phyloP scores from a whole-genome alignment of 495 filamentous ascomycete species.

The Hypomontagnella submonticulosa region DNA sequence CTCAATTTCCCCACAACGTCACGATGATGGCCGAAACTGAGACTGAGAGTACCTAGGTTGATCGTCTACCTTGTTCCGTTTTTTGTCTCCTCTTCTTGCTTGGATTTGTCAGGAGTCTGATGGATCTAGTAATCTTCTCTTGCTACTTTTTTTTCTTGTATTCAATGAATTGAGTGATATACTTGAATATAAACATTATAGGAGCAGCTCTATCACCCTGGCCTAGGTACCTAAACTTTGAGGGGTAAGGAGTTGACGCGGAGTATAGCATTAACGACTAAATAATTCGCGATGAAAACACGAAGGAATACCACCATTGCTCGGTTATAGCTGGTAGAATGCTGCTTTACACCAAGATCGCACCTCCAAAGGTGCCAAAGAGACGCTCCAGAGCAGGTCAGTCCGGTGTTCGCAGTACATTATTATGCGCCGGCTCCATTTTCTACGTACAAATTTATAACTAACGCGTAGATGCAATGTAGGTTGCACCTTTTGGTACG shows the following conservation, averaged over 20 bases:
- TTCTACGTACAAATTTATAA: slow-evolving; percentile 2
- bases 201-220: slow-evolving; percentile 11
- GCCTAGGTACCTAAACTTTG: slow-evolving; percentile 14
- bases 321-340: slow-evolving; percentile 50
- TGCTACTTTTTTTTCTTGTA: neutral
- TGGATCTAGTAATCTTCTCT: slow-evolving; percentile 7
- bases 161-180: neutral
- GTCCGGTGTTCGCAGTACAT: slow-evolving; percentile 37
- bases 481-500: slow-evolving; percentile 71
- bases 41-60: slow-evolving; percentile 6
- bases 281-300: neutral
- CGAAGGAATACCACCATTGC: slow-evolving; percentile 18
- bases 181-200: slow-evolving; percentile 14
- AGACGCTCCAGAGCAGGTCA: slow-evolving; percentile 70
- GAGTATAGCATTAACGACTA: slow-evolving; percentile 6
- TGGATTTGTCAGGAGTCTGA: slow-evolving; percentile 16
- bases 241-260: slow-evolving; percentile 23
- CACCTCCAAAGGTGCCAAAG: slow-evolving; percentile 69
- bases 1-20: slow-evolving; percentile 38
- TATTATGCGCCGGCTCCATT: slow-evolving; percentile 21
- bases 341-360: slow-evolving; percentile 68
- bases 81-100: slow-evolving; percentile 4
- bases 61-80: slow-evolving; percentile 22
- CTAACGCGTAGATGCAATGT: slow-evolving; percentile 35
- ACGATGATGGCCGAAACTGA: slow-evolving; percentile 38